These are phyloP conservation scores for Umbelopsis sp. DNA, from an alignment of 192 early-diverging fungal species.

Conservation along the genomic window DNA sequence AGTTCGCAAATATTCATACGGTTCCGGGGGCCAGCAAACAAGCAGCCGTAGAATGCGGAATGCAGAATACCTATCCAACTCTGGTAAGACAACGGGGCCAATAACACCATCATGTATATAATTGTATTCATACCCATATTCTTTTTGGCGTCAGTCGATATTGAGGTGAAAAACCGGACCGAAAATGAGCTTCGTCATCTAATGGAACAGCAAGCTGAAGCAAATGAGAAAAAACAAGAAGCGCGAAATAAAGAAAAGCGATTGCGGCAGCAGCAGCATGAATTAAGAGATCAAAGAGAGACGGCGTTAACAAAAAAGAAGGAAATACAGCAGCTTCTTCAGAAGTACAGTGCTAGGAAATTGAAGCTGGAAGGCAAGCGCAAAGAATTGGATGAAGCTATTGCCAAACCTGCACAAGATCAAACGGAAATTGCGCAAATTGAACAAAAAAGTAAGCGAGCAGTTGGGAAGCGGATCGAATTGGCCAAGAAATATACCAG, in stretches of 20 bases:
- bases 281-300: not conserved
- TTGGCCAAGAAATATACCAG: not conserved
- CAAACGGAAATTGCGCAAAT: not conserved
- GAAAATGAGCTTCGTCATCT: constrained; percentile 14
- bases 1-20: constrained; percentile 37
- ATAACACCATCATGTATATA: not conserved
- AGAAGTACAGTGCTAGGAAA: constrained; percentile 5
- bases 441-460: not conserved
- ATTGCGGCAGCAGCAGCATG: not conserved
- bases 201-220: not conserved
- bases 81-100: constrained; percentile 25
- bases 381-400: not conserved
- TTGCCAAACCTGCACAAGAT: not conserved
- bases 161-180: not conserved
- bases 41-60: constrained; percentile 20
- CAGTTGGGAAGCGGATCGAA: not conserved
- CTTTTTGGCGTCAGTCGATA: not conserved
- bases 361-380: constrained; percentile 10
- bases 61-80: constrained; percentile 19
- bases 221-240: not conserved
- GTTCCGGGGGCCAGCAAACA: constrained; percentile 29
- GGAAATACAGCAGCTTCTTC: not conserved
- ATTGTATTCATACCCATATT: not conserved
- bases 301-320: not conserved
- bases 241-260: not conserved